phyloP scores from a whole-genome alignment of 345 rosid species.

The Eucalyptus paniculata region DNA sequence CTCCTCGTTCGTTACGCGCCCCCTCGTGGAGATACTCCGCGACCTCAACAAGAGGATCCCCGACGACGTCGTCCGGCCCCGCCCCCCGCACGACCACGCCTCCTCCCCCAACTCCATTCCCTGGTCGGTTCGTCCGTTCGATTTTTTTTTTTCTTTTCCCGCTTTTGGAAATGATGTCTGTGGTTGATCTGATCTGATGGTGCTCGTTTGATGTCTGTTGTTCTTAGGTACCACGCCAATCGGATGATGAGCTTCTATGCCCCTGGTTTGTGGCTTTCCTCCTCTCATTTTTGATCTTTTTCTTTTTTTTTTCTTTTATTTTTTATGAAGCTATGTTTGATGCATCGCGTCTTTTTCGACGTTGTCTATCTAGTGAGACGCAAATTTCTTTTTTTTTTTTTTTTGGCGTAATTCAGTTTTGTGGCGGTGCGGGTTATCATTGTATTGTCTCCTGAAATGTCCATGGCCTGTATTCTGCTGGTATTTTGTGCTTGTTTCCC shows the following conservation, averaged over 20 bases:
- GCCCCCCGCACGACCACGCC: constrained; percentile 3
- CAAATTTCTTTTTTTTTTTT: background rate
- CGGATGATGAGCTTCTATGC: constrained; percentile 98
- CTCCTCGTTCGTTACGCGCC: constrained; percentile 72
- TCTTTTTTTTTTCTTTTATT: background rate
- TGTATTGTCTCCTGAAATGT: background rate
- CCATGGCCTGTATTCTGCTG: background rate
- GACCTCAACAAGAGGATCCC: constrained; percentile 94
- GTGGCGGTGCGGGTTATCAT: background rate
- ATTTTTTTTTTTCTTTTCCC: no score
- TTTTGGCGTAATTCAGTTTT: background rate
- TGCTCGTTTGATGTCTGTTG: background rate
- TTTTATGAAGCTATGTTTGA: background rate
- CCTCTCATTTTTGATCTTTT: background rate
- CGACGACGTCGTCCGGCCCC: constrained; percentile 51
- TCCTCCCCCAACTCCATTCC: constrained; percentile 44
- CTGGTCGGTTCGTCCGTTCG: constrained; percentile 24
- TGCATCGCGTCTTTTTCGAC: background rate
- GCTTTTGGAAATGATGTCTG: background rate
- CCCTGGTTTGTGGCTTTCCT: constrained; percentile 49
- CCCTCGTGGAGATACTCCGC: constrained; percentile 91
- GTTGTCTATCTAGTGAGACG: background rate
- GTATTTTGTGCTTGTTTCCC: background rate
- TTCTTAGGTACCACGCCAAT: constrained; percentile 79
- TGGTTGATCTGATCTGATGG: background rate